phyloP scores from a whole-genome alignment of 192 early-diverging fungal genomes.

The Coemansia sp. region DNA sequence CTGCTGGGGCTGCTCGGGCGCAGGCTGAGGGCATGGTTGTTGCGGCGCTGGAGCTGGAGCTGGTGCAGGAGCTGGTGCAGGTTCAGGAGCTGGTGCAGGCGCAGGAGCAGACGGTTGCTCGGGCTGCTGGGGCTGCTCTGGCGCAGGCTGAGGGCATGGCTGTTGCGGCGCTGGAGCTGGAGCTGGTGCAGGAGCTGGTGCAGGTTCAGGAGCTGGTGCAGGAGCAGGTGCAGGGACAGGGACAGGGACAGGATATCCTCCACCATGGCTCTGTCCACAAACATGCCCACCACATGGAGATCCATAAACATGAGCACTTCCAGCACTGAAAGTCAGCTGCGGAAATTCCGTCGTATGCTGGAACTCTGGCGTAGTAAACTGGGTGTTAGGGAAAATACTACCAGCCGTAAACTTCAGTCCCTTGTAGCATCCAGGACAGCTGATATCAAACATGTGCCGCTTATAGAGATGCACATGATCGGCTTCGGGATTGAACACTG shows the following conservation, averaged over 20 bases:
- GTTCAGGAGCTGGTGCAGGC: too few species aligned
- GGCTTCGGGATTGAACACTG: neutral
- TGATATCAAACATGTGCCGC: constrained; percentile 14
- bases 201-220: neutral
- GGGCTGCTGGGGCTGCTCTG: constrained; percentile 7
- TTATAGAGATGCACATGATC: constrained; percentile 1
- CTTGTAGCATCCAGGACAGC: constrained; percentile 13
- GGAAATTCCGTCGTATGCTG: constrained; percentile 19
- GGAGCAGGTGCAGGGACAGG: neutral
- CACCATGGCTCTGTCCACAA: neutral
- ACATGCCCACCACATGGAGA: constrained; percentile 1
- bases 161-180: neutral
- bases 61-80: too few species aligned
- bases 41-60: constrained; percentile 11
- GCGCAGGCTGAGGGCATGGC: constrained; percentile 3
- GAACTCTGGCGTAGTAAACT: constrained; percentile 21
- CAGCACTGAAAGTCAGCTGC: constrained; percentile 14
- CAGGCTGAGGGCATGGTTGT: too few species aligned
- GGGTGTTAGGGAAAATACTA: constrained; percentile 15
- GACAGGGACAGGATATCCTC: too few species aligned
- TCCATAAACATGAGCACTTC: constrained; percentile 9
- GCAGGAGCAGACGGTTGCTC: constrained; percentile 1
- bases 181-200: neutral
- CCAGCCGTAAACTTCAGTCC: constrained; percentile 13
- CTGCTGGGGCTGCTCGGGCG: too few species aligned